Evolutionary conservation across 441 rosid species (phyloP), one percentile per base, ranked within the genome.

Genomic region (Populus hybrid): DNA sequence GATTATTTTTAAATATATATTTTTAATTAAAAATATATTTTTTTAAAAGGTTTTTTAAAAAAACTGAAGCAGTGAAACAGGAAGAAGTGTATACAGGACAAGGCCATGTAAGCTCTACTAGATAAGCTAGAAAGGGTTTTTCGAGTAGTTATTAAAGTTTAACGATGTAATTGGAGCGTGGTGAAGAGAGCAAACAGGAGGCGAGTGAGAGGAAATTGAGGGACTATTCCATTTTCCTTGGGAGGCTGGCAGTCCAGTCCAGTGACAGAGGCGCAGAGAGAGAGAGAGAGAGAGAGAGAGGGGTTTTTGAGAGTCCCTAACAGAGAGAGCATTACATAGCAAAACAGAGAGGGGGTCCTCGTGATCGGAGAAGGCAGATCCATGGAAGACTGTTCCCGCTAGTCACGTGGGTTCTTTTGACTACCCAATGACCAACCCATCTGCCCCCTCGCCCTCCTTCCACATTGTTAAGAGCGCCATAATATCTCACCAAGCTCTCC

Each of bases 311-410:
- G 35, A 33, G 35, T 33, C 35, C 6, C 35, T 33, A 33, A 56
- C 63, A n/a, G 64, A 59, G 24, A 61, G 11, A 61, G 65, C 28
- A 21, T 61, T 61, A 9, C 6, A 18, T 6, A 6, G 23, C 63
- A 56, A 20, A 20, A 61, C 21, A 21, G 65, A 61, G 29, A 23
- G 68, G 64, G 73, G 65, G 76, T 66, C 88, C 97, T 92, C 92
- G 97, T 94, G 98, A 94, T 91, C 94, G 95, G 95, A 82, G 98
- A 88, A 81, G 88, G 89, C 95, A 90, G 92, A 87, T 89, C 92
- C 91, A 77, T 90, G 88, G 95, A 86, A 90, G 94, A 90, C 97
- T 87, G 93, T 90, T 88, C 94, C 94, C 90, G 69, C 76, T 85
- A 84, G 90, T 91, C 97, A 91, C 95, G 95, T 92, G 95, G 92